These are phyloP conservation scores for Lipomyces oligophaga DNA, from an alignment of 805 yeast species.

Conservation along the genomic window DNA sequence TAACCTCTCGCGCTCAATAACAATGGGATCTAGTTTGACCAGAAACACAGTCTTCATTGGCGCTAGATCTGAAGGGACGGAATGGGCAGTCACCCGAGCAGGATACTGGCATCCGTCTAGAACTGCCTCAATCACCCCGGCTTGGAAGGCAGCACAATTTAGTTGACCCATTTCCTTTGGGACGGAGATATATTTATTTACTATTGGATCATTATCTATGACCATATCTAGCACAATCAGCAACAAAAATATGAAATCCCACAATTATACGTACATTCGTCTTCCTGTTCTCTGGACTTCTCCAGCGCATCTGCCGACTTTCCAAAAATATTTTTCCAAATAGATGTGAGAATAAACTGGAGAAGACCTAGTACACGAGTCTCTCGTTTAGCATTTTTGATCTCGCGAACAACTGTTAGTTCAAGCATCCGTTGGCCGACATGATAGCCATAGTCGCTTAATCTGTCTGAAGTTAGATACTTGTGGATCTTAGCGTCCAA, in stretches of 20 bases:
- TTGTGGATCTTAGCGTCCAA: background rate
- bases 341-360: conserved; percentile 65
- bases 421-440: conserved; percentile 72
- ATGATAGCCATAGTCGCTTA: conserved; percentile 72
- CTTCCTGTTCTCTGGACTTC: conserved; percentile 61
- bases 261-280: conserved; percentile 44
- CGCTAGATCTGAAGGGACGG: conserved; percentile 54
- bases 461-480: conserved; percentile 33
- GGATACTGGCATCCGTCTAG: conserved; percentile 68
- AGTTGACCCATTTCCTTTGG: conserved; percentile 76
- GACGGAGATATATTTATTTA: conserved; percentile 67
- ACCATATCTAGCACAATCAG: conserved; percentile 50
- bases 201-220: conserved; percentile 66
- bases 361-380: conserved; percentile 60
- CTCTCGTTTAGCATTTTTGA: conserved; percentile 63
- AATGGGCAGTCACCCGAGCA: conserved; percentile 79
- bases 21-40: conserved; percentile 61
- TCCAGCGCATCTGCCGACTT: conserved; percentile 71
- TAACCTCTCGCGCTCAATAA: conserved; percentile 52
- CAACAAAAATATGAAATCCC: background rate
- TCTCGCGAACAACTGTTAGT: conserved; percentile 63
- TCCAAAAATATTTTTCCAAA: conserved; percentile 75
- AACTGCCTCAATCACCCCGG: conserved; percentile 81
- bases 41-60: conserved; percentile 73
- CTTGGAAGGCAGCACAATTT: conserved; percentile 77